Base-by-base conservation (phyloP, 2,329 filamentous ascomycete genomes). In the Venturia asperata region DNA sequence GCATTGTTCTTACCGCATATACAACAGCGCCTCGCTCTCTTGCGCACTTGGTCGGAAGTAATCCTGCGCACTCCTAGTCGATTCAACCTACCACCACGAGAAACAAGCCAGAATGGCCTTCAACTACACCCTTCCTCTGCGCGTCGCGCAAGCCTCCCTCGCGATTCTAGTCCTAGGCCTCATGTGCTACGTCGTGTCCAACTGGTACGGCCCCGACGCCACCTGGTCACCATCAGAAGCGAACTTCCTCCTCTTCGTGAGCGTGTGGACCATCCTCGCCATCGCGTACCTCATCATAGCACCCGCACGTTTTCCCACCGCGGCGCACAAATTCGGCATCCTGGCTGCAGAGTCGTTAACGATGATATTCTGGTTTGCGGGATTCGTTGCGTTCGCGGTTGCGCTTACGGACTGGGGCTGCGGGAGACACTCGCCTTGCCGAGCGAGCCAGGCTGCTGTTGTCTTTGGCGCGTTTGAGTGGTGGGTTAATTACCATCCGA, bases 301-400 rank as follows among this genome's bases (percentile, higher is more conserved):
- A 67, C 2, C 67, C 67, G 61, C 19, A 71, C 21, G 62, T 3
- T 66, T 66, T 19, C 34, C 34, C 21, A 78, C 79, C 34, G 70
- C 85, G 11, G 86, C 87, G 70, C 85, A 91, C 75, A 83, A 82
- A 64, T 84, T 85, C 62, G 85, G 81, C 56, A 84, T 91, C 17
- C 79, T 92, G n/a, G 86, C 71, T 1, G 80, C 90, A 41, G 89
- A 95, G 71, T 80, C 79, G 56, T 69, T 94, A 27, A 94, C 90
- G 11, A 87, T 88, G 77, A 81, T 96, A 65, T 95, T 95, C 80
- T 96, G 92, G 92, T 94, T 97, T 73, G 87, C 89, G 0, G 91
- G 91, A 5, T 89, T 91, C 70, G 87, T 95, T 69, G 90, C 91
- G 0, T 76, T 92, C 13, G 91, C 88, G 0, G 87, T 85, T 21